phyloP scores from a whole-genome alignment of 192 early-diverging fungal species.

The Phlyctochytrium bullatum region DNA sequence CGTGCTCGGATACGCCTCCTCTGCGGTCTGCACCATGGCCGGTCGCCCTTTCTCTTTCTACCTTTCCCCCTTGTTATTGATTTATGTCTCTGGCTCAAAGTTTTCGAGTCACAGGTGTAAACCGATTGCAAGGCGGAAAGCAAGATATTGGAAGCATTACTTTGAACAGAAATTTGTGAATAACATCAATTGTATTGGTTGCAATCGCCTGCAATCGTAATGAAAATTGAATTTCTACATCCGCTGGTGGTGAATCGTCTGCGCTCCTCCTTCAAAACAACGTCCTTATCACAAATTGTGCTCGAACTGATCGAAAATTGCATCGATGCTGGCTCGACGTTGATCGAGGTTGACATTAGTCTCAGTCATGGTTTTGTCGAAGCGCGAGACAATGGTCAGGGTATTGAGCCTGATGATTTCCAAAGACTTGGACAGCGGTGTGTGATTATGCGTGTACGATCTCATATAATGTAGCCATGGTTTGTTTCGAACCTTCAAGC shows the following conservation, averaged over 20 bases:
- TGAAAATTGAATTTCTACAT: conserved; percentile 14
- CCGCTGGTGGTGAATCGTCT: too few relatives aligned
- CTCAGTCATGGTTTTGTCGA: conserved; percentile 37
- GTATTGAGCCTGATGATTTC: conserved; percentile 51
- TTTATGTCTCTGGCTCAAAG: not conserved
- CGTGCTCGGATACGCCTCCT: not conserved
- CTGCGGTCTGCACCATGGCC: not conserved
- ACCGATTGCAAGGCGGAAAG: not conserved
- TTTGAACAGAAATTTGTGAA: not conserved
- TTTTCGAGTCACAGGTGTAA: too few relatives aligned
- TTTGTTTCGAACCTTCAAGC: conserved; percentile 6
- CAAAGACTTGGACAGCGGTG: conserved; percentile 46
- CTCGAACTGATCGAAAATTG: conserved; percentile 65
- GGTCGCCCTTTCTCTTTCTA: not conserved
- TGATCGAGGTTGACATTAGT: conserved; percentile 42
- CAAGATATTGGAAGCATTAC: not conserved
- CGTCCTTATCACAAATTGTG: conserved; percentile 49
- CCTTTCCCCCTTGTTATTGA: not conserved
- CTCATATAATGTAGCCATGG: not conserved
- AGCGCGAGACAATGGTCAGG: conserved; percentile 62
- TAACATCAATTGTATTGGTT: conserved; percentile 3
- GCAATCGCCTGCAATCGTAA: too few relatives aligned
- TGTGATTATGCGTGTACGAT: conserved; percentile 21
- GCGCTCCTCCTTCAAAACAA: conserved; percentile 23
- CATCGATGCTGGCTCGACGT: conserved; percentile 57